Percentiles rank a stretch among this genome's conserved stretches.
Conservation (phyloP, 345 rosid genomes). For the Sisymbrium irio region DNA sequence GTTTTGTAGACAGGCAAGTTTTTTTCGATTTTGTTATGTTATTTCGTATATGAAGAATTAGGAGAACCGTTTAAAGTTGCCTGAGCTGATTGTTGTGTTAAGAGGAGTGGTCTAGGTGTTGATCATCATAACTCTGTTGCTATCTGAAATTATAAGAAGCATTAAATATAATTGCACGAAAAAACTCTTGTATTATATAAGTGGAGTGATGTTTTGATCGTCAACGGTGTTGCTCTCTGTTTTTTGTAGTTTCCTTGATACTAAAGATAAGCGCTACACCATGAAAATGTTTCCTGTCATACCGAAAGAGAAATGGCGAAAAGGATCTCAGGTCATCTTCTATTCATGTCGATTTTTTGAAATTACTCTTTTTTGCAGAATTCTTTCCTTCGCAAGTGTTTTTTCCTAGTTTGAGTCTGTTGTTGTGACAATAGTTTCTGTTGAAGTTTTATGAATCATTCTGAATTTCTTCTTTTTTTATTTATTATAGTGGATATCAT, state of each 20-base stretch:
- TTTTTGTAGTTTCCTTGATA: slow-evolving; percentile 64
- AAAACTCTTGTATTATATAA: not conserved
- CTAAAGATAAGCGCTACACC: slow-evolving; percentile 68
- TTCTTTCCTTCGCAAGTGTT: not conserved
- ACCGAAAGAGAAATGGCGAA: slow-evolving; percentile 67
- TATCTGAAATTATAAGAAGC: too few species aligned
- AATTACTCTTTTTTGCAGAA: not conserved
- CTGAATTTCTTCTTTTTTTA: not conserved
- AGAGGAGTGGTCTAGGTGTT: not conserved
- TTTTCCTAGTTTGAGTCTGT: not conserved
- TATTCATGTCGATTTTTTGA: not conserved
- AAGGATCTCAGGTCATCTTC: slow-evolving; percentile 82
- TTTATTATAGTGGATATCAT: slow-evolving; percentile 71
- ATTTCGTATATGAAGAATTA: not conserved
- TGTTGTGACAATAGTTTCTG: not conserved
- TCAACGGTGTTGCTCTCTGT: not conserved
- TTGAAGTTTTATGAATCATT: not conserved
- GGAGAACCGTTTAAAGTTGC: not conserved
- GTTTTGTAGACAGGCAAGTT: slow-evolving; percentile 90
- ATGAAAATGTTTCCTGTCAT: slow-evolving; percentile 69
- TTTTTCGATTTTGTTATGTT: slow-evolving; percentile 39
- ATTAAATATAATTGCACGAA: not conserved
- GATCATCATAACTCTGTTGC: too few species aligned
- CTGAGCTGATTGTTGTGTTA: too few species aligned
- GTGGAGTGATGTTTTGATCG: not conserved